Percentiles rank a stretch among this genome's conserved stretches.
Conservation (phyloP, 176 grass and related monocot species). For the barley (Hordeum vulgare) region MorexV3_pseudomolecules_assembly NC_058521.1:377369692-377370191, state of each 20-base stretch:
- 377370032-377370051: too few species aligned
- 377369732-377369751: background rate
- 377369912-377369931: too few species aligned
- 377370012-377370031: too few species aligned
- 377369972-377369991: too few species aligned
- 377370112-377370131: constrained; percentile 66
- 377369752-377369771: background rate
- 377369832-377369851: background rate
- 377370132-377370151: constrained; percentile 61
- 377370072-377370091: background rate
- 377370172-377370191: constrained; percentile 46
- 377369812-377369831: background rate
- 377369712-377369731: background rate
- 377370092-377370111: background rate
- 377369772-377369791: background rate
- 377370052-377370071: background rate
- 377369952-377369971: too few species aligned
- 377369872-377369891: too few species aligned
- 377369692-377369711: background rate
- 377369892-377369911: too few species aligned
- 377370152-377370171: constrained; percentile 34
- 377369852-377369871: background rate
- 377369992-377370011: too few species aligned
- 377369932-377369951: too few species aligned
- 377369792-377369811: background rate